These are phyloP conservation scores for Pontederia paniculata DNA, from an alignment of 176 grass and related monocot species.

Conservation along the genomic window DNA sequence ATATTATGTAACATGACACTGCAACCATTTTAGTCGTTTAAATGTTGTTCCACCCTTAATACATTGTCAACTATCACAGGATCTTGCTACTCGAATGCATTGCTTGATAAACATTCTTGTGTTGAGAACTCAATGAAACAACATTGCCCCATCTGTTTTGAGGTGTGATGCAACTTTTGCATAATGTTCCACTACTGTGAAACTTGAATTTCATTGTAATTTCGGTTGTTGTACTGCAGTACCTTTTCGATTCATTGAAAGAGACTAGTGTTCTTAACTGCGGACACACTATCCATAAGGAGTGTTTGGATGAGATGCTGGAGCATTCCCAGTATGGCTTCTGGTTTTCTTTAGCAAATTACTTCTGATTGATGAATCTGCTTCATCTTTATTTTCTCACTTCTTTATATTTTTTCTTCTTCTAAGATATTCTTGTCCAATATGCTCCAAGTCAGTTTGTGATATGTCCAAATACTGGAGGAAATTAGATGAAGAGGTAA, in stretches of 20 bases:
- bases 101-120: slow-evolving; percentile 74
- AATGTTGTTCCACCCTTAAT: background rate
- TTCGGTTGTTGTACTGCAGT: slow-evolving; percentile 39
- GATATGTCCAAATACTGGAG: slow-evolving; percentile 46
- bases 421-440: slow-evolving; percentile 76
- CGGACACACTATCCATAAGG: slow-evolving; percentile 83
- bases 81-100: slow-evolving; percentile 54
- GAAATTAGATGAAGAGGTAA: slow-evolving; percentile 87
- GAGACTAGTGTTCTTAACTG: slow-evolving; percentile 75
- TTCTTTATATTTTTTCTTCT: slow-evolving; percentile 28
- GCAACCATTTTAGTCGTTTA: background rate
- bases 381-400: background rate
- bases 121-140: slow-evolving; percentile 97
- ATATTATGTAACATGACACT: background rate
- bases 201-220: background rate
- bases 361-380: slow-evolving; percentile 9
- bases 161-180: slow-evolving; percentile 32
- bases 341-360: slow-evolving; percentile 4
- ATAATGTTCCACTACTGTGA: background rate
- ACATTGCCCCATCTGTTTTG: slow-evolving; percentile 90
- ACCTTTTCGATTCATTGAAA: slow-evolving; percentile 95
- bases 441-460: slow-evolving; percentile 69
- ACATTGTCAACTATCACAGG: slow-evolving; percentile 31
- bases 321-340: slow-evolving; percentile 51
- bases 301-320: slow-evolving; percentile 75